A percentile compares a stretch with the other conserved stretches of the same genome.
phyloP scores from a whole-genome alignment of 129 eudicot species.

The Scalesia atractyloides region DNA sequence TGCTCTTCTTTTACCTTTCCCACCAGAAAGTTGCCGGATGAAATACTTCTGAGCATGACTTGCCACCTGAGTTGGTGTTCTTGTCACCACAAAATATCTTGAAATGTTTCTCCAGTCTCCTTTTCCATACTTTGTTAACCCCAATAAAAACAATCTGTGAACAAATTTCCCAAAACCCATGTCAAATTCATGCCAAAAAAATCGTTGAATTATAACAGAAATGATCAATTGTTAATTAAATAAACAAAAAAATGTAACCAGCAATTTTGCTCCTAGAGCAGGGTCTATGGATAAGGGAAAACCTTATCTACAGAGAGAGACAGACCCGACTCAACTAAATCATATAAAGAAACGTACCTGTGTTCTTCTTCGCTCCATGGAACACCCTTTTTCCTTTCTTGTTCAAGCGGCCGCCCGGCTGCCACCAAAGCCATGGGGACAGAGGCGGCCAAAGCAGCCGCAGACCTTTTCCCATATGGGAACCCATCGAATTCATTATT shows the following conservation, averaged over 20 bases:
- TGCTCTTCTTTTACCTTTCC: constrained; percentile 91
- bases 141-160: constrained; percentile 80
- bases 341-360: constrained; percentile 51
- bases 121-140: constrained; percentile 87
- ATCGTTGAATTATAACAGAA: too few species aligned
- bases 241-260: too few species aligned
- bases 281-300: too few species aligned
- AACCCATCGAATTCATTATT: constrained; percentile 47
- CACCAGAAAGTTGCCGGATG: constrained; percentile 86
- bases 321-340: too few species aligned
- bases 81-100: constrained; percentile 71
- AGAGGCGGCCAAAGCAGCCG: constrained; percentile 19
- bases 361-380: constrained; percentile 99
- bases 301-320: too few species aligned
- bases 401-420: constrained; percentile 59
- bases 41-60: constrained; percentile 98
- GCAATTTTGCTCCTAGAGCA: too few species aligned
- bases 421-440: constrained; percentile 21
- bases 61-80: constrained; percentile 96
- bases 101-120: constrained; percentile 99
- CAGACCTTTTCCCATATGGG: constrained; percentile 50
- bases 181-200: constrained; percentile 10
- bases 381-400: constrained; percentile 95
- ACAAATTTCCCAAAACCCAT: constrained; percentile 22
- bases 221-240: too few species aligned